Conservation (phyloP, 306 rosid species). For the Chamaecrista fasciculata region DNA sequence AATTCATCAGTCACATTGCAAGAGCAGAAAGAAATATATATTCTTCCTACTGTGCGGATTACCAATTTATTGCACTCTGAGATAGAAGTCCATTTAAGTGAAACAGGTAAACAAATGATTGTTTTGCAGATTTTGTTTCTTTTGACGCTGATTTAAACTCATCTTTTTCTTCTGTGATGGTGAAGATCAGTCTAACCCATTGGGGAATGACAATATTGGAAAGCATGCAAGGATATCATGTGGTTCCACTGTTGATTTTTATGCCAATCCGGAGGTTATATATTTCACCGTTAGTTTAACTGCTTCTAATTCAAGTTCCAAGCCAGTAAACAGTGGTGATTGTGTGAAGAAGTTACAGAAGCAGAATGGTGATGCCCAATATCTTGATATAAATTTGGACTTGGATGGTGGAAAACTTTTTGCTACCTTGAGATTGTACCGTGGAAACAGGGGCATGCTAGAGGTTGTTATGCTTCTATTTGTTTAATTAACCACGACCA, state of each 20-base stretch:
- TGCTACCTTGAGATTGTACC: conserved; percentile 79
- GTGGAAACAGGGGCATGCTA: conserved; percentile 72
- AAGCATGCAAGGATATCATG: conserved; percentile 62
- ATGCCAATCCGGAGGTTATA: conserved; percentile 71
- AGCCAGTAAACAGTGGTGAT: conserved; percentile 72
- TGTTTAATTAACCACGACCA: conserved; percentile 20
- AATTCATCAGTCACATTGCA: conserved; percentile 60
- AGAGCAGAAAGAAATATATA: conserved; percentile 78
- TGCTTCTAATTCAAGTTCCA: conserved; percentile 57
- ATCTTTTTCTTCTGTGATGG: conserved; percentile 13
- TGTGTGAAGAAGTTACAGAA: conserved; percentile 77
- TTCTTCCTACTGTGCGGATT: conserved; percentile 87
- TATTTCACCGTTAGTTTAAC: conserved; percentile 65
- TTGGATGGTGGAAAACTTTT: conserved; percentile 66
- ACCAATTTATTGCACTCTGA: conserved; percentile 74
- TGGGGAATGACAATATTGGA: conserved; percentile 47
- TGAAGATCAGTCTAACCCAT: conserved; percentile 53
- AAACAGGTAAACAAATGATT: conserved; percentile 59
- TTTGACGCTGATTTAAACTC: conserved; percentile 27
- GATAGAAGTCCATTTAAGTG: conserved; percentile 71
- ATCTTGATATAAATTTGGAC: conserved; percentile 73
- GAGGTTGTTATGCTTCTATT: conserved; percentile 58
- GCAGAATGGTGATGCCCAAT: conserved; percentile 58
- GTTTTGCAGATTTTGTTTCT: conserved; percentile 24
- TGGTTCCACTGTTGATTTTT: conserved; percentile 67